These are phyloP conservation scores for Verticillium dahliae DNA, from an alignment of 2,329 filamentous ascomycete genomes.

Conservation along the genomic window DNA sequence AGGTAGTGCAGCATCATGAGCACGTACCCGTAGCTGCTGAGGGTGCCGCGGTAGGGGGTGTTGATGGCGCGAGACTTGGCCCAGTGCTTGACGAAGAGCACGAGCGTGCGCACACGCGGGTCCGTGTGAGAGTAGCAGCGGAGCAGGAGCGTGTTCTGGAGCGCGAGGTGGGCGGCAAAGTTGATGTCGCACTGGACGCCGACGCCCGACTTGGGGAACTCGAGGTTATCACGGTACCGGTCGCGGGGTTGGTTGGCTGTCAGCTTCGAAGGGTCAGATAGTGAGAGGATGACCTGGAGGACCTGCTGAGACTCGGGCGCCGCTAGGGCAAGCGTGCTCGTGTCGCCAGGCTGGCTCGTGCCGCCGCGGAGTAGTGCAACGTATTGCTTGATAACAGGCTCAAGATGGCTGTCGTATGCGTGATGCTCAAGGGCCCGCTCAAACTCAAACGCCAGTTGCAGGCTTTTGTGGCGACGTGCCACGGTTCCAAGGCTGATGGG, in stretches of 20 bases:
- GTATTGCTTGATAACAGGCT: slow-evolving; percentile 37
- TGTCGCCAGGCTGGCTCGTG: slow-evolving; percentile 15
- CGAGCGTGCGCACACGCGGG: slow-evolving; percentile 66
- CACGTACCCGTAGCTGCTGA: slow-evolving; percentile 87
- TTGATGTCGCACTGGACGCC: slow-evolving; percentile 93
- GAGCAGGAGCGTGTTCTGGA: slow-evolving; percentile 78
- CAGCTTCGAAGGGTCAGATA: slow-evolving; percentile 44
- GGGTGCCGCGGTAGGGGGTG: slow-evolving; percentile 75
- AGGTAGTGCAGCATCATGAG: slow-evolving; percentile 90
- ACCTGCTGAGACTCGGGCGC: neutral
- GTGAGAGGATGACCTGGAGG: slow-evolving; percentile 33
- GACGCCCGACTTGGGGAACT: slow-evolving; percentile 69
- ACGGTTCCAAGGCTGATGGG: slow-evolving; percentile 30
- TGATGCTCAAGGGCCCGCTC: slow-evolving; percentile 44
- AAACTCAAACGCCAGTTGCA: slow-evolving; percentile 51
- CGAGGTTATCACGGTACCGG: slow-evolving; percentile 54
- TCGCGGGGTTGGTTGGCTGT: slow-evolving; percentile 45
- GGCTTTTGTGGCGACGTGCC: slow-evolving; percentile 42
- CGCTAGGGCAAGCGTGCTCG: slow-evolving; percentile 15
- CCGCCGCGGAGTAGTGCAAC: slow-evolving; percentile 40
- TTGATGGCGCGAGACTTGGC: slow-evolving; percentile 82
- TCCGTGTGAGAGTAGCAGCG: slow-evolving; percentile 80
- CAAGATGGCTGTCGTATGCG: slow-evolving; percentile 29
- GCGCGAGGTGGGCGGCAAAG: slow-evolving; percentile 75
- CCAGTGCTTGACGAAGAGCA: slow-evolving; percentile 88